Percentiles rank a stretch among this genome's conserved stretches.
phyloP scores from a whole-genome alignment of 2,329 filamentous ascomycete species.

The Verticillium tricorpus region DNA sequence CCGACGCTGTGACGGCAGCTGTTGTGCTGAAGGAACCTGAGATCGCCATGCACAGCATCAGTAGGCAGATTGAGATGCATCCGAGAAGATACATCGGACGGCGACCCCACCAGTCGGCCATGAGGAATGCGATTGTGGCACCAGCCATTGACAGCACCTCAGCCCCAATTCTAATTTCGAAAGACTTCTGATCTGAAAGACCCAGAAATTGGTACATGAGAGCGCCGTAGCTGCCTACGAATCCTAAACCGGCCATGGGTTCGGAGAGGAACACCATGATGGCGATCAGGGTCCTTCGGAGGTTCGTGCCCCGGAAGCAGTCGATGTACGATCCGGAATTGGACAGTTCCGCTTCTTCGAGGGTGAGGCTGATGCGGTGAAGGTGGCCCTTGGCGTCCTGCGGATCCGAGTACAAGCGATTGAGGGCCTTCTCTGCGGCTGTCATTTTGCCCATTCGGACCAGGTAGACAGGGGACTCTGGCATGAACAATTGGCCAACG shows the following conservation, averaged over 20 bases:
- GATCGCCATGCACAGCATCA: slow-evolving; percentile 24
- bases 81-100: slow-evolving; percentile 22
- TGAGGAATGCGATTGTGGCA: slow-evolving; percentile 19
- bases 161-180: slow-evolving; percentile 21
- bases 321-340: slow-evolving; percentile 29
- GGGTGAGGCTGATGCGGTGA: slow-evolving; percentile 14
- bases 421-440: slow-evolving; percentile 25
- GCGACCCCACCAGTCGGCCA: slow-evolving; percentile 21
- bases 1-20: slow-evolving; percentile 17
- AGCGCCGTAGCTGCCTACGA: slow-evolving; percentile 14
- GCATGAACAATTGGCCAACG: slow-evolving; percentile 26
- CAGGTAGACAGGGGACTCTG: slow-evolving; percentile 37
- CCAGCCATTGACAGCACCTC: slow-evolving; percentile 23
- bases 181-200: slow-evolving; percentile 20
- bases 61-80: slow-evolving; percentile 14
- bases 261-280: slow-evolving; percentile 15
- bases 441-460: slow-evolving; percentile 27
- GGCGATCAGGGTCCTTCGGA: slow-evolving; percentile 37
- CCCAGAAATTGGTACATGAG: slow-evolving; percentile 22
- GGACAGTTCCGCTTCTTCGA: slow-evolving; percentile 14
- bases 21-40: slow-evolving; percentile 17
- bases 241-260: slow-evolving; percentile 15
- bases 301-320: slow-evolving; percentile 41
- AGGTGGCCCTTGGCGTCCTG: slow-evolving; percentile 13
- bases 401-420: slow-evolving; percentile 23